Evolutionary conservation across 208 protist species (phyloP).

Genomic region (Acanthamoeba healyi): DNA sequence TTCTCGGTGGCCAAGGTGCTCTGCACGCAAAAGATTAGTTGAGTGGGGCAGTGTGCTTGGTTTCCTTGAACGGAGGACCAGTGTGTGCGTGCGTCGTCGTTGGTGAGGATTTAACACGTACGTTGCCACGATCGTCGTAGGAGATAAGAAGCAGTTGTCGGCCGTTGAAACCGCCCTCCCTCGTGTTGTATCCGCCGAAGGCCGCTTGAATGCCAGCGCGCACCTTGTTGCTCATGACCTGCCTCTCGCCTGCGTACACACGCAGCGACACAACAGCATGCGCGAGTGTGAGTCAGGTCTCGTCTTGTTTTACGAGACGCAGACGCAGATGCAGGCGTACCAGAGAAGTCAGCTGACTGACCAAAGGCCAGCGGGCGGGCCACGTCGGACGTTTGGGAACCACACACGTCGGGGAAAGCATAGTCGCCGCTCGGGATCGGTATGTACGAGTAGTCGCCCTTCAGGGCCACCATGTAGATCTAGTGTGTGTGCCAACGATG

Average conservation of each 20-base stretch:
- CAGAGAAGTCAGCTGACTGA: constrained; percentile 17
- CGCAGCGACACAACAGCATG: too few species aligned
- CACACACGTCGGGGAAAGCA: constrained; percentile 19
- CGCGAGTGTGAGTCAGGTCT: too few species aligned
- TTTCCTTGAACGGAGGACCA: too few species aligned
- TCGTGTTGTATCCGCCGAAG: background rate
- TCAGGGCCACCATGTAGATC: background rate
- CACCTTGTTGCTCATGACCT: background rate
- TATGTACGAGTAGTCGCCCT: constrained; percentile 13
- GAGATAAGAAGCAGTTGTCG: constrained; percentile 30
- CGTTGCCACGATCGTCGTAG: constrained; percentile 13
- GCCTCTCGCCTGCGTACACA: too few species aligned
- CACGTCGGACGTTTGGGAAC: constrained; percentile 12
- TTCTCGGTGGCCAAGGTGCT: background rate
- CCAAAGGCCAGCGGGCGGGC: constrained; percentile 12
- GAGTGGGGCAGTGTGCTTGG: too few species aligned
- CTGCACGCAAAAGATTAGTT: too few species aligned
- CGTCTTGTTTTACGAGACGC: too few species aligned
- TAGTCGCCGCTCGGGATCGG: background rate
- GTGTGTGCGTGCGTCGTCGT: too few species aligned
- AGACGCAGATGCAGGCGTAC: too few species aligned
- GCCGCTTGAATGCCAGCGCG: constrained; percentile 22
- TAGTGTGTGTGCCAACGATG: too few species aligned
- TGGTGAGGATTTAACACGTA: background rate
- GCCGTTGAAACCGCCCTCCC: constrained; percentile 15